Evolutionary conservation across 169 alveolate genomes (phyloP).

Genomic region (Cyclospora cayetanensis): DNA sequence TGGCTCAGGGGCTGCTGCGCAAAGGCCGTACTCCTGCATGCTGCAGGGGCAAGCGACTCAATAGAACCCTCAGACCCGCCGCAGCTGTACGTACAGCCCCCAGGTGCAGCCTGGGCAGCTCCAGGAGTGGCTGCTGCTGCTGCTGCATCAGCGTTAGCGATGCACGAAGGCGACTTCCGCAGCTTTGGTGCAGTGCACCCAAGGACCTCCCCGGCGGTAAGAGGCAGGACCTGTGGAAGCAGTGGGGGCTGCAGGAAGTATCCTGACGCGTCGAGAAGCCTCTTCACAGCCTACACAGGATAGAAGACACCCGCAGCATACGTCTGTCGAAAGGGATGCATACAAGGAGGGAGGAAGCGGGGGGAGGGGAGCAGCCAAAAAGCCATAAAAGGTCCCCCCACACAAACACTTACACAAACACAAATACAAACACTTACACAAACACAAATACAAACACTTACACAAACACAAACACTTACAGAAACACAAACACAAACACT

Average conservation of each 20-base stretch:
- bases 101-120: neutral
- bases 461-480: no score
- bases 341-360: no score
- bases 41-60: neutral
- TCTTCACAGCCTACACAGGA: conserved; percentile 20
- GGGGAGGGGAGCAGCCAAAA: no score
- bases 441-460: no score
- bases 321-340: no score
- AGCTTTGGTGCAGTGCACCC: conserved; percentile 89
- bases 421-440: no score
- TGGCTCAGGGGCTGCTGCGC: neutral
- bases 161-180: neutral
- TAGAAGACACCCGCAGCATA: no score
- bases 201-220: conserved; percentile 97
- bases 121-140: no score
- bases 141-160: neutral
- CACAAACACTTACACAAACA: no score
- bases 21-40: neutral
- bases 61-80: neutral
- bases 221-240: conserved; percentile 96
- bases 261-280: conserved; percentile 12
- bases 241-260: conserved; percentile 52
- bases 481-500: no score
- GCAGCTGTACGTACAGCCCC: neutral
- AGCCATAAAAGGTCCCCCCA: no score